Base-by-base conservation (phyloP, 805 yeast species). In the Sugiyamaella qingdaonensis region DNA sequence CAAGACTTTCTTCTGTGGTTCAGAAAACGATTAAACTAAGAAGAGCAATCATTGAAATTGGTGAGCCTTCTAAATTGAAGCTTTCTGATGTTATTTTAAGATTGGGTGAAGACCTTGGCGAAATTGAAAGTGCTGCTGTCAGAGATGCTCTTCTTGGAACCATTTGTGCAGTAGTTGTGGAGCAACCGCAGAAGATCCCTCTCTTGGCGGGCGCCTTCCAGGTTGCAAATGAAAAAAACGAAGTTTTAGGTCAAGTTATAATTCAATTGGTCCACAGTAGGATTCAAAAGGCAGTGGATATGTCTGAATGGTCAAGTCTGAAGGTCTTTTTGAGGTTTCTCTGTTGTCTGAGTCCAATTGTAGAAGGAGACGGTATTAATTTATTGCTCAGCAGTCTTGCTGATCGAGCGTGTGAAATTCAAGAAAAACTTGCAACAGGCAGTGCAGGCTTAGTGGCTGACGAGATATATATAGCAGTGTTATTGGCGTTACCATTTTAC, bases 151-250 rank as follows among this genome's bases (percentile, higher is more conserved):
- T 88, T 18, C 69, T 88, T 54, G 75, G 77, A 47, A 86, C 88
- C 1, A 64, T 90, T 24, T 77, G 78, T 51, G 88, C 95, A 1
- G 78, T 87, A 43, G 75, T 85, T 10, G 70, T 79, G 29, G 98
- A 94, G 68, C 97, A 92, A 68, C 98, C 99, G 0, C 96, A 91
- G 58, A 94, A 91, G 66, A 79, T 85, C 54, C 81, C 84, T 11
- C 78, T 84, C n/a, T 68, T 92, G 53, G 78, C 89, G 27, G 81
- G 84, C 8, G 73, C 89, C 58, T 71, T 90, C 4, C 77, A 84
- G 62, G 73, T 83, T 19, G 82, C 88, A 46, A 84, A 86, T 69
- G 74, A 85, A 21, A 77, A 78, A 54, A 82, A 81, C 67, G 77
- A 79, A 34, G 72, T 78, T 36, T 82, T 88, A 42, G 92, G 95